phyloP scores from a whole-genome alignment of 495 filamentous ascomycete genomes.

The Penicillium ochrochloron region DNA sequence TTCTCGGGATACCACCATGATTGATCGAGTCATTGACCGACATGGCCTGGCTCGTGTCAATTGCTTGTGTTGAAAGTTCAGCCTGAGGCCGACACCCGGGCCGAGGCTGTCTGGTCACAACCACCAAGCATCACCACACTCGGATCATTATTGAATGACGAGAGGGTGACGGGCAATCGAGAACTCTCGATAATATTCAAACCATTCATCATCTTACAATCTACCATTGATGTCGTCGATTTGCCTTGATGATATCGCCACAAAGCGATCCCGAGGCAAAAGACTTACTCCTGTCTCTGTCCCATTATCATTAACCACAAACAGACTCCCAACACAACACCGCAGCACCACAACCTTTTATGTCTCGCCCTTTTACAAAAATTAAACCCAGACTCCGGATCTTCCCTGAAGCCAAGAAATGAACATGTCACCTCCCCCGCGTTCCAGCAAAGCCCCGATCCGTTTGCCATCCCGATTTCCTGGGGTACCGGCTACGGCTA shows the following conservation, averaged over 20 bases:
- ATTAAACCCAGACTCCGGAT: not conserved
- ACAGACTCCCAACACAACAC: not conserved
- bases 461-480: not conserved
- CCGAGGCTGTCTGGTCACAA: not conserved
- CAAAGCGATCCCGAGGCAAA: not conserved
- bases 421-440: conserved; percentile 6
- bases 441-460: not conserved
- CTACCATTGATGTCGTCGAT: not conserved
- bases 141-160: not conserved
- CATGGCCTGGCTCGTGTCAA: not conserved
- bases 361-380: not conserved
- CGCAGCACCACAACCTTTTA: not conserved
- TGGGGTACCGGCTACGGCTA: conserved; percentile 13
- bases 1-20: not conserved
- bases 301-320: not conserved
- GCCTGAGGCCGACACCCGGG: not conserved
- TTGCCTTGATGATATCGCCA: no score
- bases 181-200: not conserved
- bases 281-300: not conserved
- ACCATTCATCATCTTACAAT: not conserved
- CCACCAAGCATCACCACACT: not conserved
- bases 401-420: not conserved
- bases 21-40: not conserved
- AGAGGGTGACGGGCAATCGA: not conserved
- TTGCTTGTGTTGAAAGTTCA: not conserved